phyloP scores from a whole-genome alignment of 768 basidiomycete species.

The Asterophora parasitica region DNA sequence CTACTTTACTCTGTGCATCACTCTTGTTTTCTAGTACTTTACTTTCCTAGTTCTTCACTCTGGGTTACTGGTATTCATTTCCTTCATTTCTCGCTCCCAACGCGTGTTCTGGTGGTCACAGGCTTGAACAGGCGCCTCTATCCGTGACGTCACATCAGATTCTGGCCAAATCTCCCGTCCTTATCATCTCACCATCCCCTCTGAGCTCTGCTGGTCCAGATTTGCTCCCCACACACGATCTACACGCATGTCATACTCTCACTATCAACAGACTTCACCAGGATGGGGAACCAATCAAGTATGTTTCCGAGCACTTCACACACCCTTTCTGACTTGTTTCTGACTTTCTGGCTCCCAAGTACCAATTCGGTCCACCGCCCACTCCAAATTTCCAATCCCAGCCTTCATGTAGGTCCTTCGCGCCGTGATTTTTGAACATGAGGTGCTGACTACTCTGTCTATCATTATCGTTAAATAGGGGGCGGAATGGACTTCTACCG shows the following conservation, averaged over 20 bases:
- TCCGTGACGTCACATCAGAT: slow-evolving; percentile 12
- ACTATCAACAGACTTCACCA: slow-evolving; percentile 40
- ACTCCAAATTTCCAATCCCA: slow-evolving; percentile 42
- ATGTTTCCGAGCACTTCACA: slow-evolving; percentile 7
- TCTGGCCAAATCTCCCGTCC: background rate
- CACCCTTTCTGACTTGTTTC: slow-evolving; percentile 1
- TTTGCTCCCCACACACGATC: slow-evolving; percentile 6
- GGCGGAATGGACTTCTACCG: slow-evolving; percentile 58
- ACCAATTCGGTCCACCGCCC: slow-evolving; percentile 39
- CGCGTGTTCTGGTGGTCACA: too few relatives aligned
- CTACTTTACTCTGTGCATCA: too few relatives aligned
- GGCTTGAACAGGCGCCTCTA: too few relatives aligned
- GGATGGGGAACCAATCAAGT: slow-evolving; percentile 49
- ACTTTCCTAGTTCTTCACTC: too few relatives aligned
- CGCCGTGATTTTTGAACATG: slow-evolving; percentile 15
- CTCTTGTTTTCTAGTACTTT: too few relatives aligned
- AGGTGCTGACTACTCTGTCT: slow-evolving; percentile 13
- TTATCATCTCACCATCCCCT: slow-evolving; percentile 6
- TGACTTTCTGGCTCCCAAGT: slow-evolving; percentile 21
- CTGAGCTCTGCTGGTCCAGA: slow-evolving; percentile 5
- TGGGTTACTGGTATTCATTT: too few relatives aligned
- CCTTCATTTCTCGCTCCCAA: too few relatives aligned
- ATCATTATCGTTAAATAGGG: slow-evolving; percentile 37
- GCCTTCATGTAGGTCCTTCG: slow-evolving; percentile 42
- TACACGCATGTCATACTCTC: slow-evolving; percentile 34